Base-by-base conservation (phyloP, 2,329 filamentous ascomycete genomes). In the Trichoderma arundinaceum region DNA sequence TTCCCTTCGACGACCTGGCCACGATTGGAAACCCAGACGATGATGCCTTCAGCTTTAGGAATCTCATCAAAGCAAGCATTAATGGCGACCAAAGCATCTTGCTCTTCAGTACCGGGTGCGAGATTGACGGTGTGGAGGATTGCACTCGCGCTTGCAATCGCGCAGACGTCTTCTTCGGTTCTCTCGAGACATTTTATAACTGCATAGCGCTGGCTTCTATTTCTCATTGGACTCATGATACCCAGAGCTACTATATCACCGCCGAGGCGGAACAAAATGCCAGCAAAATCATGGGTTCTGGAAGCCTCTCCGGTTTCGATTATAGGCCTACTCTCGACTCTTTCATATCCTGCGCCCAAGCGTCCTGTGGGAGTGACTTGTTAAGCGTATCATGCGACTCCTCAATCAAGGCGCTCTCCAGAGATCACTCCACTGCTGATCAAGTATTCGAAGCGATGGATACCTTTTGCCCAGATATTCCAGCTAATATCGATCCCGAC, bases 141-240 rank as follows among this genome's bases (percentile, higher is more conserved):
- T 79, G 77, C 56, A 71, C 75, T 1, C 66, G 67, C 15, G 77
- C 76, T 28, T 79, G 77, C 71, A 71, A 73, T 56, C 69, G 71
- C 51, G 69, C 73, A 0, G 48, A 68, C 13, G 66, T 70, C 43
- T 72, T 77, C 66, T 79, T 78, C 63, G 72, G 72, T 59, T 77
- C 75, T 1, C 67, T 77, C 6, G 77, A 79, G 66, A 77, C 76
- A 1, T 78, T 79, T 53, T 78, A 78, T 71, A 78, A 79, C 68
- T 79, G 77, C 52, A 76, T 75, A 22, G 75, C 77, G 3, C 67
- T 78, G 22, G 72, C 77, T 4, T 74, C 76, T 4, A 73, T 78
- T 9, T 70, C 73, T 13, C 74, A 77, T 69, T 77, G 76, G 75
- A 74, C 73, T 5, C 70, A 69, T 17, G 73, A 76, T n/a, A 67